phyloP scores from a whole-genome alignment of 768 basidiomycete genomes.

The Termitomyces bulborhizus region DNA sequence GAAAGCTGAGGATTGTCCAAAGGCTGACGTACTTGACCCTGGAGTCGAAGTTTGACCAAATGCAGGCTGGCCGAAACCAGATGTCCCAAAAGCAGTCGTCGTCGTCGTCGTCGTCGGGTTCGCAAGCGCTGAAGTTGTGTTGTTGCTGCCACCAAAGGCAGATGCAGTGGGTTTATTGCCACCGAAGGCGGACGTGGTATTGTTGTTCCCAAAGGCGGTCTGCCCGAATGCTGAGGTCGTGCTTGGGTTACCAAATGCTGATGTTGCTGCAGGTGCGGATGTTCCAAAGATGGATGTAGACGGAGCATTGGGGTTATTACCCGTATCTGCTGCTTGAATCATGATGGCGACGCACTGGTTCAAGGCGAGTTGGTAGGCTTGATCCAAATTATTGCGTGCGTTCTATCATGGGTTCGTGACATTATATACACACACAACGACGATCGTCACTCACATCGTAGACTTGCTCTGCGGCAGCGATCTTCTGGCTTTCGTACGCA shows the following conservation, averaged over 20 bases:
- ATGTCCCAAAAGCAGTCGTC: slow-evolving; percentile 31
- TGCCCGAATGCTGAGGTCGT: slow-evolving; percentile 24
- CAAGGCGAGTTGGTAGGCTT: slow-evolving; percentile 47
- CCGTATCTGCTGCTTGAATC: slow-evolving; percentile 15
- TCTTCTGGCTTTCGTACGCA: slow-evolving; percentile 55
- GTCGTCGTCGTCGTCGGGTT: slow-evolving; percentile 19
- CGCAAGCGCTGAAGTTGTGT: slow-evolving; percentile 20
- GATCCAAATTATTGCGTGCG: slow-evolving; percentile 40
- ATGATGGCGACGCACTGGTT: slow-evolving; percentile 30
- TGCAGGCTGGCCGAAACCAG: slow-evolving; percentile 23
- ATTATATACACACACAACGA: too few species aligned
- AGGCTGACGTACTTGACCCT: slow-evolving; percentile 3
- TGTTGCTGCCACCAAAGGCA: slow-evolving; percentile 21
- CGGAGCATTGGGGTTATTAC: slow-evolving; percentile 11
- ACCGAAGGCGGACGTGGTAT: slow-evolving; percentile 20
- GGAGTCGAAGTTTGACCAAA: slow-evolving; percentile 24
- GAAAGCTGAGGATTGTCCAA: slow-evolving; percentile 8
- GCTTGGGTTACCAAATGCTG: slow-evolving; percentile 23
- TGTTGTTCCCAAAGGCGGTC: slow-evolving; percentile 19
- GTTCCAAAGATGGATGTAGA: slow-evolving; percentile 24
- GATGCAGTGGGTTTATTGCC: slow-evolving; percentile 4
- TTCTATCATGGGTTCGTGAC: slow-evolving; percentile 24
- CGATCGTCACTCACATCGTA: slow-evolving; percentile 23
- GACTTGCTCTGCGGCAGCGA: slow-evolving; percentile 44
- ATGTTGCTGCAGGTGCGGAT: slow-evolving; percentile 12